Evolutionary conservation across 106 monocot species (phyloP).

Genomic region (Hemerocallis citrina): DNA sequence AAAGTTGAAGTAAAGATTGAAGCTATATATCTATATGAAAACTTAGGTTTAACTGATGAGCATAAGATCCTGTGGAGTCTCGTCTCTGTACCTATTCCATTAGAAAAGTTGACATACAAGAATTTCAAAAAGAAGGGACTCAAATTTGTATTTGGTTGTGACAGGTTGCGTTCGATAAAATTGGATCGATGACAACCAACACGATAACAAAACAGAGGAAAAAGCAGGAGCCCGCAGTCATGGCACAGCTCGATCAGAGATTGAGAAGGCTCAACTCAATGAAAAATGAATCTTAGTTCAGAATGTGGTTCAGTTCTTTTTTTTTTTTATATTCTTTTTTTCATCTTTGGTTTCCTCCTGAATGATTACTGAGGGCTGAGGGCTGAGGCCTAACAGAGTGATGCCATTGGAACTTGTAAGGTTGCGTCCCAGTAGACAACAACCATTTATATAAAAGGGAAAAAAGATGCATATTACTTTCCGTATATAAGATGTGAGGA

Average conservation of each 20-base stretch:
- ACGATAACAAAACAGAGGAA: conserved; percentile 83
- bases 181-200: conserved; percentile 67
- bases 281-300: conserved; percentile 19
- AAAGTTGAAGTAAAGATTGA: too few species aligned
- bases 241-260: conserved; percentile 82
- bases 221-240: conserved; percentile 72
- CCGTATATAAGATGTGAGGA: too few species aligned
- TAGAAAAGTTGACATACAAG: too few species aligned
- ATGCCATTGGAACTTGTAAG: conserved; percentile 10
- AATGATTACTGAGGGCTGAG: not conserved
- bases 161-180: conserved; percentile 81
- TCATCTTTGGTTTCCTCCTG: not conserved
- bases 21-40: too few species aligned
- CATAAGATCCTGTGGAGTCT: not conserved
- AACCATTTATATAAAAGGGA: too few species aligned
- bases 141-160: too few species aligned
- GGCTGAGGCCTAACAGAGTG: conserved; percentile 5
- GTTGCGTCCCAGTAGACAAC: conserved; percentile 5
- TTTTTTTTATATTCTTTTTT: too few species aligned
- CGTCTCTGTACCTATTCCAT: too few species aligned
- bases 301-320: not conserved
- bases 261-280: conserved; percentile 47
- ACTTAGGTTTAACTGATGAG: not conserved
- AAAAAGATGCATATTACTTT: too few species aligned
- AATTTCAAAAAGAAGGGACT: too few species aligned